A percentile compares a stretch with the other conserved stretches of the same genome.
phyloP scores from a whole-genome alignment of 257 asterid genomes.

The Fraxinus excelsior region DNA sequence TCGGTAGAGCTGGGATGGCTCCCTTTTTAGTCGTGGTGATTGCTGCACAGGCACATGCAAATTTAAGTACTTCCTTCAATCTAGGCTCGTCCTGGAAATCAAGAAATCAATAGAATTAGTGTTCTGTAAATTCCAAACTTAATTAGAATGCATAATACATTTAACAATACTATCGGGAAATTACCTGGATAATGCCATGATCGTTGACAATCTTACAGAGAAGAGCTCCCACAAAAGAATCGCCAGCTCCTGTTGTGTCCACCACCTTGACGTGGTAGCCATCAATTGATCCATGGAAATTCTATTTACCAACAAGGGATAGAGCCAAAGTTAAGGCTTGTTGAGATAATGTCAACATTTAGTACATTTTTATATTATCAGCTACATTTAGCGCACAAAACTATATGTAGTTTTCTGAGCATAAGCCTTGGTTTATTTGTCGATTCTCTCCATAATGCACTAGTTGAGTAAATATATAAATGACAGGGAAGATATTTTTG shows the following conservation, averaged over 20 bases:
- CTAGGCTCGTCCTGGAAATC: slow-evolving; percentile 63
- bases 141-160: not conserved
- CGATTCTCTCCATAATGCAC: not conserved
- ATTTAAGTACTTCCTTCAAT: slow-evolving; percentile 72
- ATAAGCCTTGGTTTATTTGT: not conserved
- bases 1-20: slow-evolving; percentile 93
- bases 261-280: slow-evolving; percentile 47
- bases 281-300: slow-evolving; percentile 37
- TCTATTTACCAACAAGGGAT: slow-evolving; percentile 18
- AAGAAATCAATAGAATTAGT: not conserved
- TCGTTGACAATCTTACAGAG: slow-evolving; percentile 43
- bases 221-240: slow-evolving; percentile 56
- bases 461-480: not conserved
- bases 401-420: not conserved
- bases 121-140: not conserved
- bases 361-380: too few species aligned
- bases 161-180: not conserved
- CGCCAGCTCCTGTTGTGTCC: slow-evolving; percentile 58
- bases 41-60: slow-evolving; percentile 94
- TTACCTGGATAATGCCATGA: slow-evolving; percentile 42
- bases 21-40: slow-evolving; percentile 94
- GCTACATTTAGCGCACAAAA: too few species aligned
- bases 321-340: not conserved
- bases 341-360: too few species aligned
- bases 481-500: not conserved